Conservation (phyloP, 371 early-diverging fungal species). For the Fennellomyces sp. region DNA sequence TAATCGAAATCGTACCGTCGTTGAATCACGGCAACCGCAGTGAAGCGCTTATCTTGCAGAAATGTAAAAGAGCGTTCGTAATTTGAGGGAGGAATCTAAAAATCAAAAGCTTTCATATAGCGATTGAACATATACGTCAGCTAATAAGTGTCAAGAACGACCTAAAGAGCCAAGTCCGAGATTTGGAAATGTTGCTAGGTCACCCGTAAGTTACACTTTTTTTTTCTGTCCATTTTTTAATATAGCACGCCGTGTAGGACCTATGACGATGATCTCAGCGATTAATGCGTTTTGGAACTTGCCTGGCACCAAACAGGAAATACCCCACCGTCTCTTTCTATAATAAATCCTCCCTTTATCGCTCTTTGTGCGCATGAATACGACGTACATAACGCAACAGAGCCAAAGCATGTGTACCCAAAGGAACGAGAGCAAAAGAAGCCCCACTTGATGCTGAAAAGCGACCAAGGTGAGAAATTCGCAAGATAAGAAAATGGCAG, state of each 20-base stretch:
- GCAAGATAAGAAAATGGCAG: no score
- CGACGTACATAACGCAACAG: no score
- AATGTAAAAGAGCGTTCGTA: conserved; percentile 38
- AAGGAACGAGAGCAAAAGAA: no score
- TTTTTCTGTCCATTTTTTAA: background rate
- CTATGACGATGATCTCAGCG: conserved; percentile 43
- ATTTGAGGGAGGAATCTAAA: background rate
- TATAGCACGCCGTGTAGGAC: conserved; percentile 17
- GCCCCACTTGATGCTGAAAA: no score
- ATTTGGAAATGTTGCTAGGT: conserved; percentile 27
- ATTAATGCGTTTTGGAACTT: background rate
- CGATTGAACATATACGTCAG: conserved; percentile 36
- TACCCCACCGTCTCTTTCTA: no score
- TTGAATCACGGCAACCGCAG: conserved; percentile 65
- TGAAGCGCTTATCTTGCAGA: conserved; percentile 60
- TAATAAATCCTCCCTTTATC: background rate
- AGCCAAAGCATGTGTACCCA: no score
- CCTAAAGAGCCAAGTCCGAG: conserved; percentile 34
- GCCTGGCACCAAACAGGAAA: background rate
- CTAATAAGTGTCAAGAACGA: conserved; percentile 34
- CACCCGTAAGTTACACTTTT: conserved; percentile 29
- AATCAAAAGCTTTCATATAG: conserved; percentile 6
- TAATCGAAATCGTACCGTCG: conserved; percentile 81
- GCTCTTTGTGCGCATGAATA: no score
- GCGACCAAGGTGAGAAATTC: no score